These are phyloP conservation scores for Adansonia madagascariensis DNA, from an alignment of 441 rosid species.

Conservation along the genomic window DNA sequence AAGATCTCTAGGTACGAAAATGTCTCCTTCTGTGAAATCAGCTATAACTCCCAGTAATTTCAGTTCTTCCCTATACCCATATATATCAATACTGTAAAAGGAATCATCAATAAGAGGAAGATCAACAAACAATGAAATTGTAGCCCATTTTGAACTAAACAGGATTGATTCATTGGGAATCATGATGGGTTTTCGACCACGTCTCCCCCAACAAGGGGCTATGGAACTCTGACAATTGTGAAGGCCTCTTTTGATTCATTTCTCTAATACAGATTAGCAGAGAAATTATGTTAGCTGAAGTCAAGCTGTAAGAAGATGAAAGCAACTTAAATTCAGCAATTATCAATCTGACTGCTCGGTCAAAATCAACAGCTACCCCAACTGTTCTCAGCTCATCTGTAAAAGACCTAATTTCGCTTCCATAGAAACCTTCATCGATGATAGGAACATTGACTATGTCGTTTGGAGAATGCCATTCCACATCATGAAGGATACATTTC, in stretches of 20 bases:
- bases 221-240: too few species aligned
- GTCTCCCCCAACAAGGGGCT: not conserved
- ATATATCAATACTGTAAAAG: not conserved
- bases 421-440: not conserved
- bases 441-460: not conserved
- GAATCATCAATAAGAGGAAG: not conserved
- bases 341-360: not conserved
- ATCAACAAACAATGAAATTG: not conserved
- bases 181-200: slow-evolving; percentile 7
- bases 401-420: not conserved
- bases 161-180: not conserved
- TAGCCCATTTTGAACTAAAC: not conserved
- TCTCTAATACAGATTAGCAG: not conserved
- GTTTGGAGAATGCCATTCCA: not conserved
- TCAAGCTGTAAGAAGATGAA: not conserved
- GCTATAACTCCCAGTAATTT: not conserved
- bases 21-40: not conserved
- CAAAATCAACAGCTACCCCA: slow-evolving; percentile 8
- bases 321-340: slow-evolving; percentile 1
- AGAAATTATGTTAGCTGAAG: not conserved
- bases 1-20: not conserved
- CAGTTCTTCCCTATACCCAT: not conserved
- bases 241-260: not conserved
- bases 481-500: not conserved
- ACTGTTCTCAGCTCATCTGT: not conserved